phyloP scores from a whole-genome alignment of 257 asterid genomes.

The Galeopsis tetrahit region DNA sequence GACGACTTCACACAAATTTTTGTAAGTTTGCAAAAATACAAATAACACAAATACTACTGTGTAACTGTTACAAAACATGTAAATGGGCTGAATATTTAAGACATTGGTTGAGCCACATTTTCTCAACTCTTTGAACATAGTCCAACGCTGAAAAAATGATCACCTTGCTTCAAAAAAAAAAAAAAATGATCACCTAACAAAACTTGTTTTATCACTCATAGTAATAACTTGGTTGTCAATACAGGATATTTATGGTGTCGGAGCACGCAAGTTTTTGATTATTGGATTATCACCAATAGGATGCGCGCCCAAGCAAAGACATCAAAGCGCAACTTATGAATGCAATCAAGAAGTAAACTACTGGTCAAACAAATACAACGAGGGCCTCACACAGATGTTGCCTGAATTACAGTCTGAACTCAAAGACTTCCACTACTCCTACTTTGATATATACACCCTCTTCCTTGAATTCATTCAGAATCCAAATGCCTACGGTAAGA shows the following conservation, averaged over 20 bases:
- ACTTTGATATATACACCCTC: constrained; percentile 50
- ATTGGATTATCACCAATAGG: constrained; percentile 59
- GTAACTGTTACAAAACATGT: no score
- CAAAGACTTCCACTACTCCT: constrained; percentile 56
- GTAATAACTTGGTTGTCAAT: not conserved
- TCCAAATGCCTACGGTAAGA: constrained; percentile 61
- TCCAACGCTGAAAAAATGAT: no score
- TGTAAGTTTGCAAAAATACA: no score
- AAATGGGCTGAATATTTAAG: no score
- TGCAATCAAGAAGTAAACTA: constrained; percentile 55
- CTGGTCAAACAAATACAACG: constrained; percentile 60
- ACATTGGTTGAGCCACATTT: no score
- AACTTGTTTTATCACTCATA: no score
- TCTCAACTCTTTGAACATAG: no score
- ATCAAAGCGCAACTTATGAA: constrained; percentile 41
- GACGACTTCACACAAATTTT: no score
- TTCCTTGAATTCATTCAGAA: constrained; percentile 48
- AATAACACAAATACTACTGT: no score
- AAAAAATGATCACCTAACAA: no score
- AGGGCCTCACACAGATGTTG: constrained; percentile 51
- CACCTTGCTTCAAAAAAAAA: no score
- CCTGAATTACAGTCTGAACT: constrained; percentile 48
- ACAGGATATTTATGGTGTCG: constrained; percentile 58
- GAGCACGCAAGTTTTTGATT: constrained; percentile 62
- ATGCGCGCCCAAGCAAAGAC: constrained; percentile 65